These are phyloP conservation scores for Claviceps capensis DNA, from an alignment of 2,329 filamentous ascomycete genomes.

Conservation along the genomic window DNA sequence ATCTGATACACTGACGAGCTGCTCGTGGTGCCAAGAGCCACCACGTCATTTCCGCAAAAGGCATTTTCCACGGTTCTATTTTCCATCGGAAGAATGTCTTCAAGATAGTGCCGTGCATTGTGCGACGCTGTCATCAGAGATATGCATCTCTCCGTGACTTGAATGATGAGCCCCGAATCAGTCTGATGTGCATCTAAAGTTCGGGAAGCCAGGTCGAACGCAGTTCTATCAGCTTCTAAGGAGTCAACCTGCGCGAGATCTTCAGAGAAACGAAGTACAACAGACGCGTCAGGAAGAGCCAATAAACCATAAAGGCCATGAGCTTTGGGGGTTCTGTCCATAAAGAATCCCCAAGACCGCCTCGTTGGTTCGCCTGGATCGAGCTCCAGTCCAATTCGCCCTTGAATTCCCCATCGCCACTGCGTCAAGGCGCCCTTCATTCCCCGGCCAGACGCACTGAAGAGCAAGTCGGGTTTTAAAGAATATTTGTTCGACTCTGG, in stretches of 20 bases:
- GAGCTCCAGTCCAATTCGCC: slow-evolving; percentile 47
- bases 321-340: slow-evolving; percentile 8
- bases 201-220: slow-evolving; percentile 37
- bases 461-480: slow-evolving; percentile 38
- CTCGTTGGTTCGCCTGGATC: slow-evolving; percentile 35
- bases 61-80: slow-evolving; percentile 27
- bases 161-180: slow-evolving; percentile 27
- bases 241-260: slow-evolving; percentile 33
- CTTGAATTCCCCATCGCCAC: slow-evolving; percentile 55
- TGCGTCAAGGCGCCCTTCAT: slow-evolving; percentile 51
- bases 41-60: slow-evolving; percentile 20
- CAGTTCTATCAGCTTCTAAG: slow-evolving; percentile 24
- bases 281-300: slow-evolving; percentile 34
- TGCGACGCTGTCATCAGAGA: slow-evolving; percentile 23
- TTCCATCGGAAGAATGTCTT: slow-evolving; percentile 16
- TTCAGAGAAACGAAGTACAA: slow-evolving; percentile 32
- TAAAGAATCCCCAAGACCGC: slow-evolving; percentile 38
- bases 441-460: slow-evolving; percentile 52
- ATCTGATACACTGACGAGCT: slow-evolving; percentile 22
- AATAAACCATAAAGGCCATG: slow-evolving; percentile 26
- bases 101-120: slow-evolving; percentile 20
- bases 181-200: slow-evolving; percentile 34
- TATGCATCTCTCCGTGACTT: slow-evolving; percentile 38
- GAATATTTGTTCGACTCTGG: slow-evolving; percentile 13
- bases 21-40: slow-evolving; percentile 31